A percentile compares a stretch with the other conserved stretches of the same genome.
phyloP scores from a whole-genome alignment of 2,329 filamentous ascomycete genomes.

The Apiospora aurea region DNA sequence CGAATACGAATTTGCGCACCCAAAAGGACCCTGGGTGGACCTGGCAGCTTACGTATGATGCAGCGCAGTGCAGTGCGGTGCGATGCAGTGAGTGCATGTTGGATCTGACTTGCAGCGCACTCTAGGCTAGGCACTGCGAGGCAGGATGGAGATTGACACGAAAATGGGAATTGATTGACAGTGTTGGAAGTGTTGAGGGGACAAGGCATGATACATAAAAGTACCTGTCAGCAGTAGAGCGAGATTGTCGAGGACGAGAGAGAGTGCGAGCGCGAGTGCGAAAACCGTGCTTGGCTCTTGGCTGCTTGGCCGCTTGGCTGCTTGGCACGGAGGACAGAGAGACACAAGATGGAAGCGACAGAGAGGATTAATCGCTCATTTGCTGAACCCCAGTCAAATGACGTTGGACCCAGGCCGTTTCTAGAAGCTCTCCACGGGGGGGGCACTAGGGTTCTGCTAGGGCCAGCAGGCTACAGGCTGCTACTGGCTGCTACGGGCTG shows the following conservation, averaged over 20 bases:
- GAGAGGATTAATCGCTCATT: constrained; percentile 10
- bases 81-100: too few relatives aligned
- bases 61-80: too few relatives aligned
- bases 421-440: constrained; percentile 16
- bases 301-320: too few relatives aligned
- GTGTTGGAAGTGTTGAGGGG: not conserved
- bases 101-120: too few relatives aligned
- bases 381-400: not conserved
- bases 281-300: not conserved
- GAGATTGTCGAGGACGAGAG: not conserved
- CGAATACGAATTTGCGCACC: not conserved
- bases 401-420: constrained; percentile 8
- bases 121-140: too few relatives aligned
- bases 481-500: not conserved
- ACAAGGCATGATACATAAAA: not conserved
- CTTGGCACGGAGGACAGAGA: not conserved
- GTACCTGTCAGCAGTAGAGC: too few relatives aligned
- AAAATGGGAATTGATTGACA: not conserved
- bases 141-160: too few relatives aligned
- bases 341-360: not conserved
- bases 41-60: too few relatives aligned
- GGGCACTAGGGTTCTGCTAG: not conserved
- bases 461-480: not conserved
- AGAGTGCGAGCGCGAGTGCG: not conserved
- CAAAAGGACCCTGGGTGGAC: not conserved